These are phyloP conservation scores for Coprinopsis sp. DNA, from an alignment of 768 basidiomycete species.

Conservation along the genomic window DNA sequence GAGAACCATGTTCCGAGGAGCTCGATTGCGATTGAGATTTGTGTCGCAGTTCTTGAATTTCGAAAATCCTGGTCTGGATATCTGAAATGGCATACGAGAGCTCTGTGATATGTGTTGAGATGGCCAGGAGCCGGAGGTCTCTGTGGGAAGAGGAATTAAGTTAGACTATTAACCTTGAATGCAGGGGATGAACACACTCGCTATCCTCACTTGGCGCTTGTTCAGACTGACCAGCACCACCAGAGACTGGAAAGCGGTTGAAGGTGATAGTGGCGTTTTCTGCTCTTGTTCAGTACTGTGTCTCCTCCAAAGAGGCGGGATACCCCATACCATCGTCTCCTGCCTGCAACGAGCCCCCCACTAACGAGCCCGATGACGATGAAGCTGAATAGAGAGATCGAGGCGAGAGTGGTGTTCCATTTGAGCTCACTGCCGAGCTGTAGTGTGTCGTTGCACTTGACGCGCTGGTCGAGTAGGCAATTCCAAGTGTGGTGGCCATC, in stretches of 20 bases:
- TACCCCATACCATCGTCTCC: constrained; percentile 61
- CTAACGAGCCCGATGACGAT: constrained; percentile 37
- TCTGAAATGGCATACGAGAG: constrained; percentile 83
- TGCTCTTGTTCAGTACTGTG: constrained; percentile 22
- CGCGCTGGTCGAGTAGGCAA: constrained; percentile 31
- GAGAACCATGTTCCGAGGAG: neutral
- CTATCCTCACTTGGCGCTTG: no score
- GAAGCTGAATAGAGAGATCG: constrained; percentile 31
- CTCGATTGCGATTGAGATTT: constrained; percentile 53
- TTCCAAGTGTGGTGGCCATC: constrained; percentile 17
- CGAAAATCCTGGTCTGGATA: constrained; percentile 88
- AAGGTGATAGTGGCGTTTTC: constrained; percentile 73
- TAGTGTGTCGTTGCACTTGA: constrained; percentile 27
- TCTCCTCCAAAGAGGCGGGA: constrained; percentile 7
- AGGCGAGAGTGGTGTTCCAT: constrained; percentile 35
- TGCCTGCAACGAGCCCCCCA: constrained; percentile 47
- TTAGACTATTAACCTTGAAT: no score
- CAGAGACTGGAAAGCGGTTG: constrained; percentile 28
- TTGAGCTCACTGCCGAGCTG: constrained; percentile 24
- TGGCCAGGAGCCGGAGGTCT: constrained; percentile 69
- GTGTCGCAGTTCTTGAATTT: constrained; percentile 91
- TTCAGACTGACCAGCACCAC: no score
- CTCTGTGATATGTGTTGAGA: constrained; percentile 85
- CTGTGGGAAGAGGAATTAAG: no score
- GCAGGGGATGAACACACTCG: no score